Percentiles rank a stretch among this genome's conserved stretches.
Conservation (phyloP, 495 filamentous ascomycete genomes). For the Penicillium ochrochloron region DNA sequence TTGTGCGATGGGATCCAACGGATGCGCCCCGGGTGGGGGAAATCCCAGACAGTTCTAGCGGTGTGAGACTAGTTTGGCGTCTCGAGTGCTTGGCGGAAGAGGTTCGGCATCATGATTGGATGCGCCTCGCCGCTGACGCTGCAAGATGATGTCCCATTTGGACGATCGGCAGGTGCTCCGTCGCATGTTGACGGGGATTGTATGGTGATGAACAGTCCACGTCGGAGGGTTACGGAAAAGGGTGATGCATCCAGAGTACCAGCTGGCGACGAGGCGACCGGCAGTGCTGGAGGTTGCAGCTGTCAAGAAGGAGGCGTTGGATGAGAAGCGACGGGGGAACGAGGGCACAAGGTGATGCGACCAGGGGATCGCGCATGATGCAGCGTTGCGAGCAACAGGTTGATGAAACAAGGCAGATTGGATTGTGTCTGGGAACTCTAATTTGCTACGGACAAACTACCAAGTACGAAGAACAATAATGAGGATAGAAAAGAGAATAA, state of each 20-base stretch:
- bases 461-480: too few species aligned
- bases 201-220: slow-evolving; percentile 30
- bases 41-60: slow-evolving; percentile 30
- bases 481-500: background rate
- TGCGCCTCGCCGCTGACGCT: slow-evolving; percentile 26
- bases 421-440: background rate
- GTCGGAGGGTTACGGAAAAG: slow-evolving; percentile 23
- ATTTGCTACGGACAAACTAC: background rate
- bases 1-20: slow-evolving; percentile 20
- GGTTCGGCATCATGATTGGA: slow-evolving; percentile 28
- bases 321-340: slow-evolving; percentile 5
- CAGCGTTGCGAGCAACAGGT: background rate
- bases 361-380: background rate
- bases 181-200: slow-evolving; percentile 21
- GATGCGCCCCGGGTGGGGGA: slow-evolving; percentile 25
- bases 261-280: background rate
- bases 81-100: slow-evolving; percentile 26
- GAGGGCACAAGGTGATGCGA: background rate
- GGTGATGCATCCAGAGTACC: background rate
- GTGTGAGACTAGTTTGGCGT: slow-evolving; percentile 35
- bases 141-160: slow-evolving; percentile 35
- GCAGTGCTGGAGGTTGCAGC: background rate
- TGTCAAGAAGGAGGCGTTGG: background rate
- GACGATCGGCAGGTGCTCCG: slow-evolving; percentile 31
- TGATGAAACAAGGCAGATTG: slow-evolving; percentile 7